These are phyloP conservation scores for Botrytis pseudocinerea DNA, from an alignment of 2,329 filamentous ascomycete species.

Conservation along the genomic window DNA sequence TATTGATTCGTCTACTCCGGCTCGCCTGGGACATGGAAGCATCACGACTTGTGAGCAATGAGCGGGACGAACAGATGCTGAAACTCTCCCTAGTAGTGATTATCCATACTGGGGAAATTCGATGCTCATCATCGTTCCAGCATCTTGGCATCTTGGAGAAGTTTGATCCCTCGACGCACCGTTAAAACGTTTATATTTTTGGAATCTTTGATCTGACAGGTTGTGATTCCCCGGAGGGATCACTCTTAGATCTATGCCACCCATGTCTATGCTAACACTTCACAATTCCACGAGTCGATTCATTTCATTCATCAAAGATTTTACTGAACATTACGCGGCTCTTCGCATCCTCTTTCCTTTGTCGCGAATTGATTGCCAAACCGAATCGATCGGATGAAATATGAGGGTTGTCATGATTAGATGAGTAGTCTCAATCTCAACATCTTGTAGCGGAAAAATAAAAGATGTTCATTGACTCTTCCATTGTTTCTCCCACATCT, in stretches of 20 bases:
- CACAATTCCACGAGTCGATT: neutral
- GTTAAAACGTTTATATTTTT: neutral
- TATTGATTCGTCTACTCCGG: neutral
- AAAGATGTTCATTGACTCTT: neutral
- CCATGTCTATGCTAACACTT: neutral
- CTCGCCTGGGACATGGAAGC: neutral
- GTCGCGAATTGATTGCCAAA: neutral
- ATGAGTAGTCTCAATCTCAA: no score
- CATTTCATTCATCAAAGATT: neutral
- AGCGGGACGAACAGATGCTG: neutral
- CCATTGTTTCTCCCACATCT: neutral
- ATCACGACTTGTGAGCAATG: neutral
- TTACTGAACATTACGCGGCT: neutral
- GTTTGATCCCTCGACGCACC: neutral
- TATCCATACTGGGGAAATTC: neutral
- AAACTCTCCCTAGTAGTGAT: no score
- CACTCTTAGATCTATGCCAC: neutral
- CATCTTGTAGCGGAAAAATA: neutral
- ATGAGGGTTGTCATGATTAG: no score
- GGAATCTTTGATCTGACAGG: conserved; percentile 7
- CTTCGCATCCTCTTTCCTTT: neutral
- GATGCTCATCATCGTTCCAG: neutral
- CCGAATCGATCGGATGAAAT: neutral
- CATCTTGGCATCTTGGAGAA: neutral
- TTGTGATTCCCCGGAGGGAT: neutral